Conservation (phyloP, 1,139 yeast species). For the Petasospora fabianii region DNA sequence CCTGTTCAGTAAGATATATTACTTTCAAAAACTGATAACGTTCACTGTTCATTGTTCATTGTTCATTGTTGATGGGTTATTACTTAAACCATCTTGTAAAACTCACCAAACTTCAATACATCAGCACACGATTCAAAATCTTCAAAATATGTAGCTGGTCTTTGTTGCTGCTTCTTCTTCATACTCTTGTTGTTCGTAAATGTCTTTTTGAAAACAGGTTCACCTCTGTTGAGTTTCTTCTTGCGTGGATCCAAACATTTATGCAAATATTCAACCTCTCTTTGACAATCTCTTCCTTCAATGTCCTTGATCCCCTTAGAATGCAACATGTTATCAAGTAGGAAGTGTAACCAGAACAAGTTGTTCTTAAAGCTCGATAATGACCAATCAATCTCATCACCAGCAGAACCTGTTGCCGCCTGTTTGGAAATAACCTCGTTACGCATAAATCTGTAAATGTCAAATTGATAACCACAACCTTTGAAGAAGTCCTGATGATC, state of each 20-base stretch:
- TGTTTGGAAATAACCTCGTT: conserved; percentile 19
- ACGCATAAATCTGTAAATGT: conserved; percentile 48
- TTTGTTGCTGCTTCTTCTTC: conserved; percentile 15
- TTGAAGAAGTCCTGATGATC: conserved; percentile 51
- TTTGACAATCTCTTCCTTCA: conserved; percentile 11
- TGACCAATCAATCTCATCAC: conserved; percentile 33
- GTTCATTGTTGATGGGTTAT: background rate
- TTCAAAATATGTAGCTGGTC: conserved; percentile 16
- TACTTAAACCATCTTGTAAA: conserved; percentile 13
- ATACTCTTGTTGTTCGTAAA: conserved; percentile 6
- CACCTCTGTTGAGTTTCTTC: conserved; percentile 13
- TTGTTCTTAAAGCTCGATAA: conserved; percentile 36
- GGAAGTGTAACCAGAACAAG: conserved; percentile 42
- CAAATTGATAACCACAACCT: conserved; percentile 49
- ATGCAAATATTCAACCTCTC: conserved; percentile 16
- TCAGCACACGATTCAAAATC: conserved; percentile 25
- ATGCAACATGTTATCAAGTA: conserved; percentile 32
- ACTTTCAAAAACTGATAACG: too few relatives aligned
- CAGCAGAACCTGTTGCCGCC: conserved; percentile 6
- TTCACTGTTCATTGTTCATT: too few relatives aligned
- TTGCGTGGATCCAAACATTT: conserved; percentile 26
- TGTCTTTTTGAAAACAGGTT: conserved; percentile 3
- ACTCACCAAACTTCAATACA: conserved; percentile 24
- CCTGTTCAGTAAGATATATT: too few relatives aligned
- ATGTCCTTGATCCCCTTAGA: conserved; percentile 24